Base-by-base conservation (phyloP, 192 early-diverging fungal genomes). In the Entomortierella parvispora region DNA sequence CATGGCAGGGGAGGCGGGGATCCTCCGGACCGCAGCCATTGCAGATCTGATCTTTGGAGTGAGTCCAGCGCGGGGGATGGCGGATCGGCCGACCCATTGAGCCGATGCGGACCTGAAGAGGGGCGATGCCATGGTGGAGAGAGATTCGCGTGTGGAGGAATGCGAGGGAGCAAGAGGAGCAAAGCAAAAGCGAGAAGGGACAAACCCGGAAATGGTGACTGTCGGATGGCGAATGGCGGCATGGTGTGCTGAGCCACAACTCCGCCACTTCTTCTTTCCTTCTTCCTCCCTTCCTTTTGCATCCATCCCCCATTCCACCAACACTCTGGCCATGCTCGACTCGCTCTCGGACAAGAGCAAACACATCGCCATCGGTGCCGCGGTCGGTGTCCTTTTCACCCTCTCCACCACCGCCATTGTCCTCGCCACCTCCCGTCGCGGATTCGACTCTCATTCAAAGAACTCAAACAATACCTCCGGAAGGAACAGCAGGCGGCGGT, bases 331-430 rank as follows among this genome's bases (percentile, higher is more conserved):
- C 42, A 74, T 76, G 72, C 52, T 76, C 22, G 65, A 76, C 33
- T 64, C 74, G 25, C 40, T 77, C 11, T 63, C 74, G 65, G 74
- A 77, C 47, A 68, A 59, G 60, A 77, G 45, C 51, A 77, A 77
- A 54, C 66, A 77, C 61, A 77, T 77, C 45, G 74, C 74, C 40
- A 68, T 77, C 43, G 74, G 74, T 18, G 74, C 74, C 29, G 74
- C 74, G 22, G 47, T 77, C 40, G 74, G 74, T 28, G 45, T 77
- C 48, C 64, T 77, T 42, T 77, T 77, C 55, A 77, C 74, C 11
- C 74, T 77, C 55, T 77, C 74, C 0, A 77, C 74, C n/a, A 77
- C 74, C 6, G 74, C 74, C 20, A 63, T 77, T 29, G 42, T 77
- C 2, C 66, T 77, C 12, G 66, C 74, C 2, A 64, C 74, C 1